Evolutionary conservation across 164 flowering plant genomes (phyloP).

Genomic region (Echeveria elegans): DNA sequence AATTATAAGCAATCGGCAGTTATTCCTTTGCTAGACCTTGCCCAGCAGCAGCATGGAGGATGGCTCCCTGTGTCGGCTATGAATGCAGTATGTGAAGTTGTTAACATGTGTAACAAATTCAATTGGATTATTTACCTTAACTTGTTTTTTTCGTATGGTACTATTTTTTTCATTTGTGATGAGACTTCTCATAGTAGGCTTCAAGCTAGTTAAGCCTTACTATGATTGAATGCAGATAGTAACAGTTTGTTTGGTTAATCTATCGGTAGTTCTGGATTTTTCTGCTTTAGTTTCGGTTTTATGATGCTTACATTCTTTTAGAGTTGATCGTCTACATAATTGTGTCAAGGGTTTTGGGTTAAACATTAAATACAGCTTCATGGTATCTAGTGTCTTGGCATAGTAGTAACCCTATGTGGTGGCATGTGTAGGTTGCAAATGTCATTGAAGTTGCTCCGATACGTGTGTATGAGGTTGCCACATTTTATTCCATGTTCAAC

Average conservation of each 20-base stretch:
- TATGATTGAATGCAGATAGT: too few species aligned
- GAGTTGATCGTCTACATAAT: too few species aligned
- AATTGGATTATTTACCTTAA: not conserved
- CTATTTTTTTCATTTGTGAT: too few species aligned
- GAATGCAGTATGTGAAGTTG: constrained; percentile 66
- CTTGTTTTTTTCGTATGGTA: too few species aligned
- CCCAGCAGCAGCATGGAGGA: constrained; percentile 99
- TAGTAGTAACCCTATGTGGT: not conserved
- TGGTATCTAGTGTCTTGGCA: not conserved
- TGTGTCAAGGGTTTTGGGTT: not conserved
- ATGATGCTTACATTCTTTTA: too few species aligned
- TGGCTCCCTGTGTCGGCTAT: constrained; percentile 99
- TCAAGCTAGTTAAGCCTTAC: too few species aligned
- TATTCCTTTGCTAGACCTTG: constrained; percentile 96
- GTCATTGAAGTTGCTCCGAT: constrained; percentile 92
- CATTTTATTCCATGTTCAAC: constrained; percentile 99
- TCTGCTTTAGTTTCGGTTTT: too few species aligned
- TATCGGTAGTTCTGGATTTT: too few species aligned
- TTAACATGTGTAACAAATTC: constrained; percentile 9
- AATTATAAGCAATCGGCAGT: constrained; percentile 98
- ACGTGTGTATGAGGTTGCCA: constrained; percentile 96
- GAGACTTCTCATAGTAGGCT: too few species aligned
- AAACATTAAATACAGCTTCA: too few species aligned
- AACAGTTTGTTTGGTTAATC: too few species aligned
- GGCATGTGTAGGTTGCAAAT: constrained; percentile 64